Base-by-base conservation (phyloP, 768 basidiomycete species). In the Pulveroboletus sp. region DNA sequence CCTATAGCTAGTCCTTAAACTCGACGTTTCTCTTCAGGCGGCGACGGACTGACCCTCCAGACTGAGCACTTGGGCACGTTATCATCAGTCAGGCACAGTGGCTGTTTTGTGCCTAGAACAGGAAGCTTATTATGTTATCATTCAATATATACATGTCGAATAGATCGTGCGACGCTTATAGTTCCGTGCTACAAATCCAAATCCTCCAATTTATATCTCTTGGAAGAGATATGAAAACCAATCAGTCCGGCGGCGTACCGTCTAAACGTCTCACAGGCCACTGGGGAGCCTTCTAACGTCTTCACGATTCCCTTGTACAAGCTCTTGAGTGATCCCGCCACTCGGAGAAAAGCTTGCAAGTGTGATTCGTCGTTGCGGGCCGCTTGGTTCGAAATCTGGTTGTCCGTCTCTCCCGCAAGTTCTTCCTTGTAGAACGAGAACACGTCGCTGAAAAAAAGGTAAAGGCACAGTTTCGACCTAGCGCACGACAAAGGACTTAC, bases 121-220 rank as follows among this genome's bases (percentile, higher is more conserved):
- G n/a, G n/a, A n/a, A n/a, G n/a, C n/a, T n/a, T n/a, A n/a, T n/a
- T n/a, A n/a, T n/a, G n/a, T n/a, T n/a, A n/a, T n/a, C n/a, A n/a
- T n/a, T n/a, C n/a, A n/a, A n/a, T n/a, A n/a, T n/a, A n/a, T n/a
- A n/a, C n/a, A n/a, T n/a, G n/a, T n/a, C n/a, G n/a, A n/a, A n/a
- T n/a, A n/a, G n/a, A n/a, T n/a, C n/a, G n/a, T n/a, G n/a, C n/a
- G n/a, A n/a, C n/a, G n/a, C n/a, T n/a, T n/a, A n/a, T n/a, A n/a
- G n/a, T n/a, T n/a, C n/a, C n/a, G n/a, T n/a, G n/a, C n/a, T 51
- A 30, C 27, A 50, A 26, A 7, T n/a, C 30, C 34, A 49, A 52
- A 10, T 62, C 61, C 12, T 42, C 46, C 16, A 66, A 29, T 9
- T 22, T 45, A 37, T 66, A 66, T n/a, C 64, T 48, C 12, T 22